A percentile compares a stretch with the other conserved stretches of the same genome.
These are phyloP conservation scores for Sanghuangporus weigelae DNA, from an alignment of 1,284 basidiomycete genomes.

Conservation along the genomic window DNA sequence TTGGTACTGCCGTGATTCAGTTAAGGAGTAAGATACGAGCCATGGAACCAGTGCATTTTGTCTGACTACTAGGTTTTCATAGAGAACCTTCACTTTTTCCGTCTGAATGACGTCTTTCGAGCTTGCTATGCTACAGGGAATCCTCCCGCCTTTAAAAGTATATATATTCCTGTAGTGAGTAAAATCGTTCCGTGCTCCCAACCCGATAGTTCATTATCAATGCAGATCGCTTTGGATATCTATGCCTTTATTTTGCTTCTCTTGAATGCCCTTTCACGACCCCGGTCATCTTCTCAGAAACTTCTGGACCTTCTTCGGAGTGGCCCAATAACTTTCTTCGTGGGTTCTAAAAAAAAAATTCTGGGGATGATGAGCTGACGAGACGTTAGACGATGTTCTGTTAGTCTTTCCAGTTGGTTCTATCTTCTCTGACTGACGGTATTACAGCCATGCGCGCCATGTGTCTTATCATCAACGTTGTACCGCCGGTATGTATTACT, in stretches of 20 bases:
- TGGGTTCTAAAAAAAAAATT: not conserved
- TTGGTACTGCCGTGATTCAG: not conserved
- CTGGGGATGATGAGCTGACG: not conserved
- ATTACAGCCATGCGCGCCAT: not conserved
- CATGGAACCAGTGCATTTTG: no score
- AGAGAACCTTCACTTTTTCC: not conserved
- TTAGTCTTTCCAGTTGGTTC: not conserved
- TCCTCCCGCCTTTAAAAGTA: not conserved
- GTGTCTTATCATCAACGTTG: not conserved
- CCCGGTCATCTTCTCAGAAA: not conserved
- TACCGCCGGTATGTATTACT: not conserved
- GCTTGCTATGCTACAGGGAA: not conserved
- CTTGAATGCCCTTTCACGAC: slow-evolving; percentile 1
- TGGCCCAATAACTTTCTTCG: slow-evolving; percentile 2
- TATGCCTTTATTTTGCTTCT: not conserved
- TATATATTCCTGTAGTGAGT: slow-evolving; percentile 4
- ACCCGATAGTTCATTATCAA: not conserved
- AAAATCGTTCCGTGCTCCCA: no score
- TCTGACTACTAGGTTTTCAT: not conserved
- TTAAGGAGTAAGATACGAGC: not conserved
- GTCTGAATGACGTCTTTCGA: not conserved
- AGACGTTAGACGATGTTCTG: not conserved
- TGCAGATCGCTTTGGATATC: slow-evolving; percentile 4
- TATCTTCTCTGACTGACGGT: not conserved
- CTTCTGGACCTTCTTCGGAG: not conserved